These are phyloP conservation scores for Clonostachys chloroleuca DNA, from an alignment of 2,329 filamentous ascomycete species.

Conservation along the genomic window DNA sequence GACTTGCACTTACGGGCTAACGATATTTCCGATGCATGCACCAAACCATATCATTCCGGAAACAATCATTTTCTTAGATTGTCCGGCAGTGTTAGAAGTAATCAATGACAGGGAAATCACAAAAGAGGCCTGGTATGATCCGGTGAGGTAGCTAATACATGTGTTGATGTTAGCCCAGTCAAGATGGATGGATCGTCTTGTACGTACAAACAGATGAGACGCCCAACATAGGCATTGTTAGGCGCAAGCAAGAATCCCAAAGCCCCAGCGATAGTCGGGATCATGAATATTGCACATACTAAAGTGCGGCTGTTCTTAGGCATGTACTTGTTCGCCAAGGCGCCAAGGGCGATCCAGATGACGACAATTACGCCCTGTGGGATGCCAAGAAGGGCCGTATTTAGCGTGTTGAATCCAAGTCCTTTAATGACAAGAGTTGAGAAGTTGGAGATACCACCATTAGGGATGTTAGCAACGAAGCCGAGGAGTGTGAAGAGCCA, in stretches of 20 bases:
- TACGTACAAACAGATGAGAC: conserved; percentile 41
- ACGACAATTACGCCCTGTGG: conserved; percentile 28
- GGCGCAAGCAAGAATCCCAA: conserved; percentile 46
- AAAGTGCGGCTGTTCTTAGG: conserved; percentile 43
- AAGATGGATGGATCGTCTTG: no score
- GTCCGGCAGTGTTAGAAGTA: conserved; percentile 46
- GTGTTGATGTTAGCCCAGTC: no score
- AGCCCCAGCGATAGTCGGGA: conserved; percentile 55
- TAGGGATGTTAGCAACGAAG: conserved; percentile 46
- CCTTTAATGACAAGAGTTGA: conserved; percentile 55
- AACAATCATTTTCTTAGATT: conserved; percentile 62
- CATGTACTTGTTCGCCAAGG: conserved; percentile 28
- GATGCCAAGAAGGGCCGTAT: conserved; percentile 29
- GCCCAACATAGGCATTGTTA: conserved; percentile 32
- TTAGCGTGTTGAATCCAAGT: conserved; percentile 41
- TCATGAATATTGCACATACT: conserved; percentile 49
- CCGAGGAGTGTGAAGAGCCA: conserved; percentile 54
- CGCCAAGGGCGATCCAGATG: conserved; percentile 33
- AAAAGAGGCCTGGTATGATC: conserved; percentile 32
- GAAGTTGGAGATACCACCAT: conserved; percentile 58
- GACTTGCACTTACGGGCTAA: conserved; percentile 31
- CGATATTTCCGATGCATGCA: conserved; percentile 57
- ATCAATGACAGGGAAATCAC: conserved; percentile 36
- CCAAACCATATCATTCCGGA: conserved; percentile 57
- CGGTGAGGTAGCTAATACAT: conserved; percentile 20